Evolutionary conservation across 2,329 filamentous ascomycete genomes (phyloP).

Genomic region (Dendrostoma leiphaemia): DNA sequence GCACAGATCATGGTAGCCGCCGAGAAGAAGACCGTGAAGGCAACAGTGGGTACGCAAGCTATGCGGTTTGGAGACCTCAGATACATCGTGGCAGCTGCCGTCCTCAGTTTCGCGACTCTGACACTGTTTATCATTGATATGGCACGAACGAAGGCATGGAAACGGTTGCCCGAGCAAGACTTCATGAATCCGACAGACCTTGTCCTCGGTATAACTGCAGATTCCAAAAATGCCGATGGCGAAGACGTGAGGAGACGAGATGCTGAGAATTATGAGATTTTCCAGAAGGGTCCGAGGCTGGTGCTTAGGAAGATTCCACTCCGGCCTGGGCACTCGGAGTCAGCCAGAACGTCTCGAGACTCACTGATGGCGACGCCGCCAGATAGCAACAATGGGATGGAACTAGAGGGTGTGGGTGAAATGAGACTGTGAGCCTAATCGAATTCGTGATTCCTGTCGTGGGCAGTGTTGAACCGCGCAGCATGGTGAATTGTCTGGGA

Average conservation of each 20-base stretch:
- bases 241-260: neutral
- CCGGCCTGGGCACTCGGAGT: neutral
- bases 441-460: no score
- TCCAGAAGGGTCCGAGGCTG: neutral
- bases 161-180: neutral
- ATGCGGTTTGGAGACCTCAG: neutral
- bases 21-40: neutral
- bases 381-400: neutral
- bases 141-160: neutral
- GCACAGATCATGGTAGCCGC: neutral
- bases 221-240: neutral
- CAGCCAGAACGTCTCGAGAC: neutral
- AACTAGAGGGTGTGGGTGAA: neutral
- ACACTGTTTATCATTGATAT: neutral
- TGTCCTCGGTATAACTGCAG: neutral
- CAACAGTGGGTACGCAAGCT: neutral
- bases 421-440: no score
- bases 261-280: neutral
- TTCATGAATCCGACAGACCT: neutral
- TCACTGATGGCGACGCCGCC: neutral
- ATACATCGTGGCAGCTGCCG: neutral
- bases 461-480: no score
- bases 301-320: neutral
- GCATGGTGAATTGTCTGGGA: no score
- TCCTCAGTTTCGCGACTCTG: neutral